These are phyloP conservation scores for Amaranthus palmeri DNA, from an alignment of 148 eudicot species.

Conservation along the genomic window DNA sequence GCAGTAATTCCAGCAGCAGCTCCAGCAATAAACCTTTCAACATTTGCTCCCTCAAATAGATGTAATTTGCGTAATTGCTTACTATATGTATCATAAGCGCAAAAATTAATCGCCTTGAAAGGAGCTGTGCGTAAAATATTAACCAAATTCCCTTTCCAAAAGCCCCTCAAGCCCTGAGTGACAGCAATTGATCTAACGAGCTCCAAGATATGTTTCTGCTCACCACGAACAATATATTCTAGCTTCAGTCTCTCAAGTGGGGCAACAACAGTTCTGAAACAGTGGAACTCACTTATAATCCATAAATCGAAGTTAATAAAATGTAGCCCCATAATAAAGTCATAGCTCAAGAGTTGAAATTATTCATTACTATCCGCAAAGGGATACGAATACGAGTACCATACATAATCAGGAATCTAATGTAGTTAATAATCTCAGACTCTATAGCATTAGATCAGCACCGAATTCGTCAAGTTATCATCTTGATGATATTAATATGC, in stretches of 20 bases:
- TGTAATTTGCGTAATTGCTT: slow-evolving; percentile 47
- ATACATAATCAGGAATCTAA: neutral
- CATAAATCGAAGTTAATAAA: slow-evolving; percentile 24
- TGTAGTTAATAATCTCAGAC: neutral
- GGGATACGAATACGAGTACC: neutral
- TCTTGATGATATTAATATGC: neutral
- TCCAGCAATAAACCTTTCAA: slow-evolving; percentile 60
- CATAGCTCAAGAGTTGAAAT: slow-evolving; percentile 2
- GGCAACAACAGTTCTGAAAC: slow-evolving; percentile 63
- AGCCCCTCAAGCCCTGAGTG: slow-evolving; percentile 57
- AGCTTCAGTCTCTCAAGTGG: slow-evolving; percentile 76
- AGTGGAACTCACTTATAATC: slow-evolving; percentile 28
- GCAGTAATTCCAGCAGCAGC: slow-evolving; percentile 82
- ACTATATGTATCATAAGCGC: slow-evolving; percentile 57
- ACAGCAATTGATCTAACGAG: slow-evolving; percentile 44
- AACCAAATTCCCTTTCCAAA: slow-evolving; percentile 72
- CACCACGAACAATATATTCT: slow-evolving; percentile 66
- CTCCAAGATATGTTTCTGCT: slow-evolving; percentile 50
- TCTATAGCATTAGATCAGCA: neutral
- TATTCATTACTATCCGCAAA: neutral
- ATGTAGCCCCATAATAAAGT: slow-evolving; percentile 18
- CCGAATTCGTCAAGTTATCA: neutral
- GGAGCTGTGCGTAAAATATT: slow-evolving; percentile 71
- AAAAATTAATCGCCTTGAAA: slow-evolving; percentile 63
- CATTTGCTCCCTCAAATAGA: slow-evolving; percentile 41